A percentile compares a stretch with the other conserved stretches of the same genome.
These are phyloP conservation scores for Boletus sp. DNA, from an alignment of 768 basidiomycete species.

Conservation along the genomic window DNA sequence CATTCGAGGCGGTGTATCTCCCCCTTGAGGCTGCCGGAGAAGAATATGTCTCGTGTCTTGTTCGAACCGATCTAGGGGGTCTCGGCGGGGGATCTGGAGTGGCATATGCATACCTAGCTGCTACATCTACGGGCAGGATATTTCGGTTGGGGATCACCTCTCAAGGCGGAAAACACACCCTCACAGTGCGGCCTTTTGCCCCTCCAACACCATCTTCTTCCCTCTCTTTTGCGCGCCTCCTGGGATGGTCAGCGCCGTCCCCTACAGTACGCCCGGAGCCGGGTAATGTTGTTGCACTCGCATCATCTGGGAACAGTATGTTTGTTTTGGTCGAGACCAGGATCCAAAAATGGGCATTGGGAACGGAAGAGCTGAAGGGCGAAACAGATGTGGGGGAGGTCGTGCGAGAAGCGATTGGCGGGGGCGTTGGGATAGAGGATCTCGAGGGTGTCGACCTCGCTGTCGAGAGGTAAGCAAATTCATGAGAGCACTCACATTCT, in stretches of 20 bases:
- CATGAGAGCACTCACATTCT: background rate
- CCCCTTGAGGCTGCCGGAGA: constrained; percentile 42
- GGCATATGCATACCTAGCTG: constrained; percentile 46
- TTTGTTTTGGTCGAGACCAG: constrained; percentile 69
- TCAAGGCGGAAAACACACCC: constrained; percentile 62
- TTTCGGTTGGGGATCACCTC: constrained; percentile 65
- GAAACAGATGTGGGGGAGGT: constrained; percentile 55
- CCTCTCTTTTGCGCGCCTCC: constrained; percentile 41
- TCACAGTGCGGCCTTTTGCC: constrained; percentile 58
- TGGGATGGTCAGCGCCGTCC: constrained; percentile 40
- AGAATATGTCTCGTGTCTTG: constrained; percentile 65
- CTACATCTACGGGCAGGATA: constrained; percentile 64
- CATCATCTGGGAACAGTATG: constrained; percentile 50
- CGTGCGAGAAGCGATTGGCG: constrained; percentile 46
- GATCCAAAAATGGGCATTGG: constrained; percentile 60
- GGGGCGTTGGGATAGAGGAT: constrained; percentile 51
- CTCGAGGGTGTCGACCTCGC: constrained; percentile 72
- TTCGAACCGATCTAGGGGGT: constrained; percentile 57
- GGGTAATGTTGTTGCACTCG: constrained; percentile 65
- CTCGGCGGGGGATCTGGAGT: constrained; percentile 5
- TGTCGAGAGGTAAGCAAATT: constrained; percentile 47
- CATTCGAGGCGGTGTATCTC: constrained; percentile 47
- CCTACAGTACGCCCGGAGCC: constrained; percentile 40
- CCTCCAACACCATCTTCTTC: constrained; percentile 42
- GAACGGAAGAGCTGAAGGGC: constrained; percentile 53